Percentiles rank a stretch among this genome's conserved stretches.
Conservation (phyloP, 768 basidiomycete species). For the Royoungia palumana region DNA sequence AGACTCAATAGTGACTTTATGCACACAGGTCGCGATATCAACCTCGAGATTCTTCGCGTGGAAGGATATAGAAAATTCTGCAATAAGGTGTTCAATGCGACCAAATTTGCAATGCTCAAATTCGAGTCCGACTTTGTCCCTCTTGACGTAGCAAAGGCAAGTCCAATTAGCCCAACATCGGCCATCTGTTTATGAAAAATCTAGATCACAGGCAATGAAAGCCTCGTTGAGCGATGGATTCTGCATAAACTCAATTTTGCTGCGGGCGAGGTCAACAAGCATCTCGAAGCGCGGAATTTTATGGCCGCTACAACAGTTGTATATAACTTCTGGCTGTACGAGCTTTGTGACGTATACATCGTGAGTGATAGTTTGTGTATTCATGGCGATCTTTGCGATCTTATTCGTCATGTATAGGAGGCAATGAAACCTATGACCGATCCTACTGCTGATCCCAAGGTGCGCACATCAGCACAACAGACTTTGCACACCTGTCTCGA, state of each 20-base stretch:
- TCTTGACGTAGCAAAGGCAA: conserved; percentile 63
- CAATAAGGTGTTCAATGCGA: conserved; percentile 99
- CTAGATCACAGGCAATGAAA: conserved; percentile 86
- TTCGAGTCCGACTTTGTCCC: conserved; percentile 84
- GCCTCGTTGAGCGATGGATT: conserved; percentile 92
- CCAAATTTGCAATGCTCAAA: conserved; percentile 99
- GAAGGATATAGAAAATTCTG: conserved; percentile 99
- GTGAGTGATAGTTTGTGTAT: conserved; percentile 42
- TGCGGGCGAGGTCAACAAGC: conserved; percentile 68
- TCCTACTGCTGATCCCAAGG: conserved; percentile 56
- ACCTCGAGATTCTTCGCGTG: conserved; percentile 91
- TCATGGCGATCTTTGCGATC: not conserved
- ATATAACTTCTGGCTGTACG: conserved; percentile 97
- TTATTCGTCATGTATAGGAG: conserved; percentile 53
- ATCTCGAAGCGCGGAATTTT: conserved; percentile 82
- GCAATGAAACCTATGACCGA: conserved; percentile 99
- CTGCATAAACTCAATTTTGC: conserved; percentile 90
- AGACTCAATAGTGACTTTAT: not conserved
- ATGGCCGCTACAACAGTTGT: conserved; percentile 83
- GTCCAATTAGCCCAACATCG: conserved; percentile 8
- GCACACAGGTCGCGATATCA: conserved; percentile 84
- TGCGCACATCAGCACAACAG: conserved; percentile 84
- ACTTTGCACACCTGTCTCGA: conserved; percentile 96
- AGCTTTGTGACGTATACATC: conserved; percentile 99
- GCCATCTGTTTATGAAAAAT: conserved; percentile 2